phyloP scores from a whole-genome alignment of 176 grass and related monocot species.

The Oropetium thomaeum region DNA sequence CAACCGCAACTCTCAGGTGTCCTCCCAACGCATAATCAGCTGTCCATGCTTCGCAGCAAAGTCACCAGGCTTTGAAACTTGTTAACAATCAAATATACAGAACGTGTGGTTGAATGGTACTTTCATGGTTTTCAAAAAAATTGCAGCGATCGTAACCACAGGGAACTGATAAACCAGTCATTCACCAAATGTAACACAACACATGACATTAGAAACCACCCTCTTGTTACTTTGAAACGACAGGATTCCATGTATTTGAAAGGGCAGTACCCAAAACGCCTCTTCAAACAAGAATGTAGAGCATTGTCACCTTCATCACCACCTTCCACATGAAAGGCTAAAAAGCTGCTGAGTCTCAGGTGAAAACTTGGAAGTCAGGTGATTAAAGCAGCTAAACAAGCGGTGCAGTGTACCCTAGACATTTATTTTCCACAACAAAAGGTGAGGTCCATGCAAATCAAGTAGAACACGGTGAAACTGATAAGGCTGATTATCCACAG shows the following conservation, averaged over 20 bases:
- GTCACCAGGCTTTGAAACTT: too few relatives aligned
- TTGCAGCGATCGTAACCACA: not conserved
- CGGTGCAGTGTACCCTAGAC: not conserved
- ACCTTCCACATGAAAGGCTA: not conserved
- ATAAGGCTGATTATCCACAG: not conserved
- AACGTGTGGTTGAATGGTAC: not conserved
- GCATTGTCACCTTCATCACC: not conserved
- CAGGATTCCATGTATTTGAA: not conserved
- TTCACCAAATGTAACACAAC: not conserved
- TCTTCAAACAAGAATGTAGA: not conserved
- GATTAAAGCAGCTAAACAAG: conserved; percentile 5
- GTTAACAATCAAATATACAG: not conserved
- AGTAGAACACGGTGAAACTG: conserved; percentile 22
- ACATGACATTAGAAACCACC: not conserved
- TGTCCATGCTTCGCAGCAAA: too few relatives aligned
- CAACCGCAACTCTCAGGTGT: too few relatives aligned
- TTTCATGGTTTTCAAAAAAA: not conserved
- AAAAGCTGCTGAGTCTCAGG: not conserved
- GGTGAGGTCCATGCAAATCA: conserved; percentile 5
- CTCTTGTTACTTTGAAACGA: not conserved
- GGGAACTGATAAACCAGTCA: not conserved
- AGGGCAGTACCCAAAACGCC: not conserved
- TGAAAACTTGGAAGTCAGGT: not conserved
- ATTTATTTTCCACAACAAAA: conserved; percentile 11
- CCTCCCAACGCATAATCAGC: not conserved